Percentiles rank a stretch among this genome's conserved stretches.
Evolutionary conservation across 2,329 filamentous ascomycete genomes (phyloP).

Genomic region (Tolypocladium sp.): DNA sequence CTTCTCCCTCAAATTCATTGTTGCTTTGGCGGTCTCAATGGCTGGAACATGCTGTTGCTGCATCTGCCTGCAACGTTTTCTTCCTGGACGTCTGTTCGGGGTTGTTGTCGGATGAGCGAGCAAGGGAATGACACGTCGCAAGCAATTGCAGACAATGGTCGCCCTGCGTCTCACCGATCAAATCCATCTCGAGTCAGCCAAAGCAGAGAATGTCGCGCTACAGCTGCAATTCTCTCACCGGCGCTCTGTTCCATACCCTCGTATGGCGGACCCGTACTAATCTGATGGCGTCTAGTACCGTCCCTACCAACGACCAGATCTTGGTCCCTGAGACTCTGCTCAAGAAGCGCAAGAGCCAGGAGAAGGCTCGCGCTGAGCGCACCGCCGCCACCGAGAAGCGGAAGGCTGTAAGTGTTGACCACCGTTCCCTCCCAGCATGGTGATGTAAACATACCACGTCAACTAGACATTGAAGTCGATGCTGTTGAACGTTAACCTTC

Average conservation of each 20-base stretch:
- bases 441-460: conserved; percentile 87
- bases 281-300: conserved; percentile 64
- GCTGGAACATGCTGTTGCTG: conserved; percentile 16
- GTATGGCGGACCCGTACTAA: conserved; percentile 70
- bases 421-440: conserved; percentile 25
- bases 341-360: conserved; percentile 99
- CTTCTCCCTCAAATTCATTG: conserved; percentile 74
- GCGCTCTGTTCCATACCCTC: conserved; percentile 57
- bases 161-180: conserved; percentile 58
- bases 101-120: conserved; percentile 68
- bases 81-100: conserved; percentile 39
- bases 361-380: conserved; percentile 94
- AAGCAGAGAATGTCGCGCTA: conserved; percentile 83
- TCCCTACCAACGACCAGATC: conserved; percentile 91
- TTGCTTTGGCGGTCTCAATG: conserved; percentile 29
- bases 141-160: conserved; percentile 1
- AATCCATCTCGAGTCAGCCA: conserved; percentile 79
- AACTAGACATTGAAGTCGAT: conserved; percentile 87
- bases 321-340: conserved; percentile 98
- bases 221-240: conserved; percentile 89
- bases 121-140: background rate
- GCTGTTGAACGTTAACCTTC: conserved; percentile 98
- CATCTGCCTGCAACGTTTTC: conserved; percentile 22
- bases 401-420: conserved; percentile 71
- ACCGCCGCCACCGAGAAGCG: conserved; percentile 71